A percentile compares a stretch with the other conserved stretches of the same genome.
Evolutionary conservation across 1,284 basidiomycete species (phyloP).

Genomic region (Neonothopanus nambi): DNA sequence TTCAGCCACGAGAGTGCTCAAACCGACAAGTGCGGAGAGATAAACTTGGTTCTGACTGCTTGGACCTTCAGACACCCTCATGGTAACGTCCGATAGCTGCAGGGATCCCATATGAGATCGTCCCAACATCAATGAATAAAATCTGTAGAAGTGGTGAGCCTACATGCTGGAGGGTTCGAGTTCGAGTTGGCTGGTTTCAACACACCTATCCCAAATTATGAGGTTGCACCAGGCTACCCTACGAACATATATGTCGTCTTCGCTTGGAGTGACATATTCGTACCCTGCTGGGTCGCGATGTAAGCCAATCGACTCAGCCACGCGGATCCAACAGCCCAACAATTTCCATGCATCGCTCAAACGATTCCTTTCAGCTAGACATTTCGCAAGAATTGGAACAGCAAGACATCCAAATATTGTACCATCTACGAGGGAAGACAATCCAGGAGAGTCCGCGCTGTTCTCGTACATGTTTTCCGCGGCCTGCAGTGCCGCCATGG

Average conservation of each 20-base stretch:
- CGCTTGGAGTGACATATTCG: constrained; percentile 48
- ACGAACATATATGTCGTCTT: constrained; percentile 43
- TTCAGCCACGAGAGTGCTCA: constrained; percentile 42
- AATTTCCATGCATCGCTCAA: constrained; percentile 58
- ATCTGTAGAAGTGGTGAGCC: constrained; percentile 27
- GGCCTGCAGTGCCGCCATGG: constrained; percentile 44
- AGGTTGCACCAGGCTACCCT: constrained; percentile 51
- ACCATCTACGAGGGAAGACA: constrained; percentile 45
- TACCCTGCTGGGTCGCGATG: constrained; percentile 53
- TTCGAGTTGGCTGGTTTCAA: constrained; percentile 3
- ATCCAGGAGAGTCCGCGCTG: constrained; percentile 34
- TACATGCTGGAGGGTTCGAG: too few species aligned
- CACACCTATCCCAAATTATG: constrained; percentile 47
- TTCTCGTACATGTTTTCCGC: constrained; percentile 47
- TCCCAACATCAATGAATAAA: constrained; percentile 45
- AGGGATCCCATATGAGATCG: constrained; percentile 44
- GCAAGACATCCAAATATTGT: constrained; percentile 48
- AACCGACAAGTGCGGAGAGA: constrained; percentile 36
- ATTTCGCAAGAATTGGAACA: constrained; percentile 43
- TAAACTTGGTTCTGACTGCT: constrained; percentile 37
- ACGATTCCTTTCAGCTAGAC: constrained; percentile 47
- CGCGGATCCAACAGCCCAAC: constrained; percentile 42
- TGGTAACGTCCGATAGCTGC: constrained; percentile 39
- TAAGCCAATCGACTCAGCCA: constrained; percentile 50
- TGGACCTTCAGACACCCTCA: constrained; percentile 38